Conservation (phyloP, 768 basidiomycete genomes). For the Pleurotus tuber-regium region DNA sequence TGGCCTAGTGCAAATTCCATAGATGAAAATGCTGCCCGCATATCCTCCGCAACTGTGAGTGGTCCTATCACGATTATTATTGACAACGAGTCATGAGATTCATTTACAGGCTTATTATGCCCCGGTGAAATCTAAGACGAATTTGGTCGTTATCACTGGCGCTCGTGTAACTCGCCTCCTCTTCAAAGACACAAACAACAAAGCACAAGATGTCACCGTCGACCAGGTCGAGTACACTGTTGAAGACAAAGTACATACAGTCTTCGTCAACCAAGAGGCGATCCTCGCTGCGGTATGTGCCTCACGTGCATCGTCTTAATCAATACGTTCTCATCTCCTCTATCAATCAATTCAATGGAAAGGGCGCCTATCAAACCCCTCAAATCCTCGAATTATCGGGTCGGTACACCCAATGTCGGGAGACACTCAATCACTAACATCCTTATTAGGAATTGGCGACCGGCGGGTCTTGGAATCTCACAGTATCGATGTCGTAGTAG, state of each 20-base stretch:
- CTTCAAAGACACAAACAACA: neutral
- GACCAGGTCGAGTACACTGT: conserved; percentile 43
- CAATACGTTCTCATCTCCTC: too few species aligned
- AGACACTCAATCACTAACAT: neutral
- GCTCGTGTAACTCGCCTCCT: neutral
- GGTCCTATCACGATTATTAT: neutral
- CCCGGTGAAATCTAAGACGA: neutral
- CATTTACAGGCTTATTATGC: neutral
- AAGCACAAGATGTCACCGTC: conserved; percentile 28
- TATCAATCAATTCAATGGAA: too few species aligned
- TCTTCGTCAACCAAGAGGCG: neutral
- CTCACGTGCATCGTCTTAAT: too few species aligned
- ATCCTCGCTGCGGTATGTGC: neutral
- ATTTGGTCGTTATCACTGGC: neutral
- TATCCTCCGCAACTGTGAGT: conserved; percentile 4
- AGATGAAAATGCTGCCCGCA: neutral
- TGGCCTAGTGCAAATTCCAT: conserved; percentile 12
- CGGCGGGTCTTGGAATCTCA: neutral
- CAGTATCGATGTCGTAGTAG: neutral
- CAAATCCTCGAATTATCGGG: conserved; percentile 6
- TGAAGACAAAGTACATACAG: conserved; percentile 43
- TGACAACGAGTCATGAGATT: neutral
- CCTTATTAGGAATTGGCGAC: neutral
- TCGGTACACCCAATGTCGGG: too few species aligned
- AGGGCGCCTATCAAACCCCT: neutral